Conservation (phyloP, 139 green algal genomes). For the Auxenochlorella protothecoides region DNA sequence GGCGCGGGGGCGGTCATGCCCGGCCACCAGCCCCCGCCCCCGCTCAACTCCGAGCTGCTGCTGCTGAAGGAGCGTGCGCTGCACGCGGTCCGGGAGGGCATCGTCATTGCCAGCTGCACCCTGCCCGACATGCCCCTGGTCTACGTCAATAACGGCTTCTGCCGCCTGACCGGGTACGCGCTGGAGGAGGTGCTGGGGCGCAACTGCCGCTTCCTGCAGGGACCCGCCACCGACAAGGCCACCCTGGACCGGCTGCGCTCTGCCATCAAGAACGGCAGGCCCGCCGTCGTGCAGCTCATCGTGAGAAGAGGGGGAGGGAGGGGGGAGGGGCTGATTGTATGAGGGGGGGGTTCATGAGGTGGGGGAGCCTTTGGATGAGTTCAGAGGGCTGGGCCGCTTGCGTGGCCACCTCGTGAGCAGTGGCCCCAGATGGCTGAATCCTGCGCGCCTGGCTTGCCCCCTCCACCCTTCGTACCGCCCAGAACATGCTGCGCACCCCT, state of each 20-base stretch:
- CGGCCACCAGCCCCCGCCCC: slow-evolving; percentile 2
- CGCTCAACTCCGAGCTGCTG: slow-evolving; percentile 37
- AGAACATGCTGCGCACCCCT: no score
- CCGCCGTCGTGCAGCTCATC: slow-evolving; percentile 38
- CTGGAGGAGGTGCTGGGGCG: slow-evolving; percentile 35
- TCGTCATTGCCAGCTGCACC: slow-evolving; percentile 64
- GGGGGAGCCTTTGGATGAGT: no score
- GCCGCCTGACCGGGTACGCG: slow-evolving; percentile 70
- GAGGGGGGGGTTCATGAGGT: no score
- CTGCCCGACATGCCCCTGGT: slow-evolving; percentile 74
- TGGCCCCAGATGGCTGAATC: no score
- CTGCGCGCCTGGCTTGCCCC: no score
- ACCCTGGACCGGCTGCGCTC: slow-evolving; percentile 26
- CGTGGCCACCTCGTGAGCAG: no score
- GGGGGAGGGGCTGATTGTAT: no score
- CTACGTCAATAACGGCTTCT: slow-evolving; percentile 70
- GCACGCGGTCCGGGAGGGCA: slow-evolving; percentile 60
- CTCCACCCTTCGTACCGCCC: no score
- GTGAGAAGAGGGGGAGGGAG: not conserved
- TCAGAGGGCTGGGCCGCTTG: no score
- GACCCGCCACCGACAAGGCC: slow-evolving; percentile 24
- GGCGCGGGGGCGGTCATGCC: no score
- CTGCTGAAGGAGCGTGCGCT: slow-evolving; percentile 66
- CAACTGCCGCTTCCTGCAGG: slow-evolving; percentile 68
- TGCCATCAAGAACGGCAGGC: slow-evolving; percentile 32